phyloP scores from a whole-genome alignment of 192 early-diverging fungal species.

The Allomyces macrogynus region DNA sequence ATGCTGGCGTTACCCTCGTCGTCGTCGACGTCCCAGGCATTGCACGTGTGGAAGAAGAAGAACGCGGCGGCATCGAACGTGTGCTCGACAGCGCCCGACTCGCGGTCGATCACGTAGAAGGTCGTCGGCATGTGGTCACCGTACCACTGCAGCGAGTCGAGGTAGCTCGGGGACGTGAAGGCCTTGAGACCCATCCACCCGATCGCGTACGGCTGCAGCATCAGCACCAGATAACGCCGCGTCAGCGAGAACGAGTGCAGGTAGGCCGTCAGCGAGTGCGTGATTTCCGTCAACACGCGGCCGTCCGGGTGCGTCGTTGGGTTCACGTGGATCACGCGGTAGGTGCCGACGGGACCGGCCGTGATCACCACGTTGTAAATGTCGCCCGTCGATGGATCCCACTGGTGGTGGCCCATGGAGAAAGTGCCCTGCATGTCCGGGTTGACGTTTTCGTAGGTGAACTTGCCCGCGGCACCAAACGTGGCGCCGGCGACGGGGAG shows the following conservation, averaged over 20 bases:
- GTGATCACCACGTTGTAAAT: slow-evolving; percentile 55
- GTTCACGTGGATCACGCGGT: slow-evolving; percentile 20
- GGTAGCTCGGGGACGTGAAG: slow-evolving; percentile 4
- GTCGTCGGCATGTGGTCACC: slow-evolving; percentile 5
- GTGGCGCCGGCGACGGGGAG: background rate
- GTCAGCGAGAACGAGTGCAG: slow-evolving; percentile 62
- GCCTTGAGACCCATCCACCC: background rate
- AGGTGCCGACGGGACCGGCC: slow-evolving; percentile 16
- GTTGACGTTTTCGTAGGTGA: slow-evolving; percentile 30
- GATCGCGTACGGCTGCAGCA: slow-evolving; percentile 9
- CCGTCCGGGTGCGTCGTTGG: background rate
- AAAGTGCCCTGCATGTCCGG: slow-evolving; percentile 27
- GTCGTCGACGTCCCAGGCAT: slow-evolving; percentile 25
- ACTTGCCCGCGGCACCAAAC: background rate
- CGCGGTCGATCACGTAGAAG: slow-evolving; percentile 57
- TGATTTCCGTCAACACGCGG: background rate
- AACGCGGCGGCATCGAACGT: slow-evolving; percentile 36
- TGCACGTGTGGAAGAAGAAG: slow-evolving; percentile 33
- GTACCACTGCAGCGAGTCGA: slow-evolving; percentile 48
- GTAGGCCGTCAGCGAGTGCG: slow-evolving; percentile 21
- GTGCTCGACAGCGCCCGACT: slow-evolving; percentile 38
- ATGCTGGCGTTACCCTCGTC: slow-evolving; percentile 3
- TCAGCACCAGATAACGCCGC: slow-evolving; percentile 47
- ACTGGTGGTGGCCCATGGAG: slow-evolving; percentile 45
- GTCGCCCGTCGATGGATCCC: slow-evolving; percentile 45